These are phyloP conservation scores for Russula olivacea DNA, from an alignment of 768 basidiomycete species.

Conservation along the genomic window DNA sequence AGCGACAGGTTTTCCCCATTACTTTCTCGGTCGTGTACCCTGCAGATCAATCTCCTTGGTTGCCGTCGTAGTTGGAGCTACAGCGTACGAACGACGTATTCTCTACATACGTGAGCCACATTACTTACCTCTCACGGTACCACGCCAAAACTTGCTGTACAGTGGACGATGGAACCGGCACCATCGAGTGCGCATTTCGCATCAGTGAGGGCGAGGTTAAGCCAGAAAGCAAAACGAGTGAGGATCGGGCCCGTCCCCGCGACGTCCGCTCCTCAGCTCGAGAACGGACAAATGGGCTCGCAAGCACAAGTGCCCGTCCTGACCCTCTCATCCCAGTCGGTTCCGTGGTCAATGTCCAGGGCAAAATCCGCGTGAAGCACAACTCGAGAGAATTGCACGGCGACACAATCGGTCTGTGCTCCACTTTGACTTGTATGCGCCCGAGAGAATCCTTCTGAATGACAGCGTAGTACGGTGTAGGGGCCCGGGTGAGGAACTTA, in stretches of 20 bases:
- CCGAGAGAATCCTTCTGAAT: slow-evolving; percentile 4
- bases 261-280: neutral
- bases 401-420: slow-evolving; percentile 18
- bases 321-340: slow-evolving; percentile 10
- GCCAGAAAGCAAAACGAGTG: neutral
- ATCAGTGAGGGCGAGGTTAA: neutral
- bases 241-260: too few relatives aligned
- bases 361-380: slow-evolving; percentile 11
- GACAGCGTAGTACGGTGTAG: slow-evolving; percentile 17
- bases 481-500: slow-evolving; percentile 10
- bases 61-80: slow-evolving; percentile 60
- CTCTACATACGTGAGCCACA: slow-evolving; percentile 49
- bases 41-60: slow-evolving; percentile 58
- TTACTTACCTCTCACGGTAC: neutral
- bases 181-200: slow-evolving; percentile 59
- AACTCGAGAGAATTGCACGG: slow-evolving; percentile 15
- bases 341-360: slow-evolving; percentile 17
- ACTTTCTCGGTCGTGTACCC: slow-evolving; percentile 65
- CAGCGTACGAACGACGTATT: slow-evolving; percentile 51
- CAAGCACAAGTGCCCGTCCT: neutral
- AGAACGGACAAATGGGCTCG: neutral
- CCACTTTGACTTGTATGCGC: too few relatives aligned
- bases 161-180: slow-evolving; percentile 78
- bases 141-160: slow-evolving; percentile 1
- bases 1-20: slow-evolving; percentile 50